These are phyloP conservation scores for Naganishia vishniacii DNA, from an alignment of 768 basidiomycete genomes.

Conservation along the genomic window DNA sequence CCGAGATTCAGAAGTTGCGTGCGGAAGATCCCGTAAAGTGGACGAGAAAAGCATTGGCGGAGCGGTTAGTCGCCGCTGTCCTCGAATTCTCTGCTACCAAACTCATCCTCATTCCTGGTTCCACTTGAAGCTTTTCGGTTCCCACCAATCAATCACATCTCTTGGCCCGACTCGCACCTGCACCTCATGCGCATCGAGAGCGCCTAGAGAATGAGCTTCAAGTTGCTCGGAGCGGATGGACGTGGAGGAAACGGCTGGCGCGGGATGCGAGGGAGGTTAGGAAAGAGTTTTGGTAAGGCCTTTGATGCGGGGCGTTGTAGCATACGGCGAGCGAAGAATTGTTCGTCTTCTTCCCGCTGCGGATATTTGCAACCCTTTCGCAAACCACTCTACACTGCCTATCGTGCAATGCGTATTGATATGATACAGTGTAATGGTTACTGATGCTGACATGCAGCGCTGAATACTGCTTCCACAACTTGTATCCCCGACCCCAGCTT, in stretches of 20 bases:
- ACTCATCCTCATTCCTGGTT: too few relatives aligned
- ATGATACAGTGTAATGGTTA: neutral
- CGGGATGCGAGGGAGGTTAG: slow-evolving; percentile 38
- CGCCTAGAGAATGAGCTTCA: slow-evolving; percentile 27
- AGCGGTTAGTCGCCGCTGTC: slow-evolving; percentile 33
- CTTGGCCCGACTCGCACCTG: slow-evolving; percentile 37
- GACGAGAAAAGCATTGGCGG: slow-evolving; percentile 34
- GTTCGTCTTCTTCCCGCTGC: too few relatives aligned
- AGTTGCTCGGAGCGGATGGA: slow-evolving; percentile 35
- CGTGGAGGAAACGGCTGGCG: slow-evolving; percentile 40
- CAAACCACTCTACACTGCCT: too few relatives aligned
- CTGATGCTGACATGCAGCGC: neutral
- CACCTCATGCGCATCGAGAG: slow-evolving; percentile 29
- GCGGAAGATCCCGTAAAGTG: slow-evolving; percentile 28
- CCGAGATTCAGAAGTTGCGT: slow-evolving; percentile 36
- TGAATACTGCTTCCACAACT: neutral
- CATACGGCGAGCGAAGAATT: too few relatives aligned
- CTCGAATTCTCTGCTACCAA: neutral
- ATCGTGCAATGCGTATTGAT: neutral
- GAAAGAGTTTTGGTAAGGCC: slow-evolving; percentile 47
- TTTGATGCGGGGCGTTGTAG: slow-evolving; percentile 2
- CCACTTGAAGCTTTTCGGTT: slow-evolving; percentile 30
- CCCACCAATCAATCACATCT: slow-evolving; percentile 17
- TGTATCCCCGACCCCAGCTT: too few relatives aligned
- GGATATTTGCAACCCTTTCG: too few relatives aligned